A percentile compares a stretch with the other conserved stretches of the same genome.
Conservation (phyloP, 352 stramenopile species). For the Phytopythium montanum region DNA sequence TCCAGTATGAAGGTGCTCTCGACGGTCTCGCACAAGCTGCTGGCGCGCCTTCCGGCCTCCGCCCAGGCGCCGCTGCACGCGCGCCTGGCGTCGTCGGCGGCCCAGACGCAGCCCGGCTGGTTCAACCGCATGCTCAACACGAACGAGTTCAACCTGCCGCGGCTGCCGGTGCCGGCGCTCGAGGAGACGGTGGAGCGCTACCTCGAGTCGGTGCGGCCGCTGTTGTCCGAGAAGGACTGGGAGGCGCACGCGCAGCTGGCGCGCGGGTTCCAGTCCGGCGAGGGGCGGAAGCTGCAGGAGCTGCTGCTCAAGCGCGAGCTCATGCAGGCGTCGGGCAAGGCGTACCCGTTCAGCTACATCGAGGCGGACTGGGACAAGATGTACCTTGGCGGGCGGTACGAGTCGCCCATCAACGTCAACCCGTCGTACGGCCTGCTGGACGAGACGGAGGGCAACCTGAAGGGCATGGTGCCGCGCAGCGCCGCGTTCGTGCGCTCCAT, state of each 20-base stretch:
- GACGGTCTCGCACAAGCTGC: conserved; percentile 1
- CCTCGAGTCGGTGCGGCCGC: conserved; percentile 64
- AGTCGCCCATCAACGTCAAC: conserved; percentile 91
- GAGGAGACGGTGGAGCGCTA: conserved; percentile 89
- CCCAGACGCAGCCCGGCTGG: conserved; percentile 43
- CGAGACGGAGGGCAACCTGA: conserved; percentile 71
- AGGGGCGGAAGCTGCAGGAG: conserved; percentile 62
- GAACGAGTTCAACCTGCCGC: conserved; percentile 75
- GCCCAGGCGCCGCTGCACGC: background rate
- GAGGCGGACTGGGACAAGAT: conserved; percentile 90
- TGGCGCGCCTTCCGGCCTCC: conserved; percentile 1
- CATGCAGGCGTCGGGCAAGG: conserved; percentile 66
- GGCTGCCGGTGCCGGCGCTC: conserved; percentile 86
- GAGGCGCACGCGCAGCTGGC: conserved; percentile 62
- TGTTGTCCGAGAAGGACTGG: conserved; percentile 67
- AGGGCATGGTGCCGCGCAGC: conserved; percentile 64
- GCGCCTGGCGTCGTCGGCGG: conserved; percentile 6
- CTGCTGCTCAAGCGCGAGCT: conserved; percentile 68
- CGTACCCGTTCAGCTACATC: conserved; percentile 93
- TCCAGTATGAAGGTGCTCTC: conserved; percentile 3
- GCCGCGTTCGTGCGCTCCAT: conserved; percentile 79
- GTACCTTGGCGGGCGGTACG: conserved; percentile 89
- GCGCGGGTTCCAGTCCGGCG: conserved; percentile 42
- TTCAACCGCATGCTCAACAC: conserved; percentile 72
- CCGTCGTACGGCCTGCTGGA: conserved; percentile 84